Base-by-base conservation (phyloP, 345 rosid species). In the Rhizophora mangle region DNA sequence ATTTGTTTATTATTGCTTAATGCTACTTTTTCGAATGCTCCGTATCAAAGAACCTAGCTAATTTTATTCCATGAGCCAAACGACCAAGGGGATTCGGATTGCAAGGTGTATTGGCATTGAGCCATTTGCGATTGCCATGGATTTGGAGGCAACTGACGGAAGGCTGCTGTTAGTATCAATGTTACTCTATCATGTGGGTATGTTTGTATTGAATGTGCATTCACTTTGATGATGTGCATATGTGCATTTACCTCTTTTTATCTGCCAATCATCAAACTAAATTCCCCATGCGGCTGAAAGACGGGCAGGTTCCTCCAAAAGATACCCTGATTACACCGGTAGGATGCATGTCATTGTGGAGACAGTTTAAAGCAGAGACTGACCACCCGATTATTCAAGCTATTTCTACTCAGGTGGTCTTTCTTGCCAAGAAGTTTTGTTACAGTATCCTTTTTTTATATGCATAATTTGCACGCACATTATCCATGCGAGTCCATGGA, bases 121-220 rank as follows among this genome's bases (percentile, higher is more conserved):
- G 69, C 93, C 93, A 71, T 86, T 83, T 60, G 88, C 91, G 18
- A 46, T 86, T 75, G 93, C 88, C 26, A 82, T 87, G 91, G 93
- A 89, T 80, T 81, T 89, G 79, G 96, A 89, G 84, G 93, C 93
- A 57, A 87, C 93, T 6, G 91, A 89, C 68, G 91, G 91, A 26
- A 89, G 93, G n/a, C n/a, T n/a, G n/a, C n/a, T n/a, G n/a, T n/a
- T n/a, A n/a, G n/a, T n/a, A 53, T 36, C 63, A 4, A 27, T 37
- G 55, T 64, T 47, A 22, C 8, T 63, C 46, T 52, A 46, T 63
- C 4, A 5, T 59, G 15, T 58, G n/a, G n/a, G n/a, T n/a, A 7
- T 20, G 6, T 31, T 30, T 29, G 57, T 32, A 37, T 64, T 56
- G 29, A 24, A 31, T 56, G 18, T 43, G 49, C 49, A 43, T 43